phyloP scores from a whole-genome alignment of 192 early-diverging fungal species.

The Coemansia sp. region DNA sequence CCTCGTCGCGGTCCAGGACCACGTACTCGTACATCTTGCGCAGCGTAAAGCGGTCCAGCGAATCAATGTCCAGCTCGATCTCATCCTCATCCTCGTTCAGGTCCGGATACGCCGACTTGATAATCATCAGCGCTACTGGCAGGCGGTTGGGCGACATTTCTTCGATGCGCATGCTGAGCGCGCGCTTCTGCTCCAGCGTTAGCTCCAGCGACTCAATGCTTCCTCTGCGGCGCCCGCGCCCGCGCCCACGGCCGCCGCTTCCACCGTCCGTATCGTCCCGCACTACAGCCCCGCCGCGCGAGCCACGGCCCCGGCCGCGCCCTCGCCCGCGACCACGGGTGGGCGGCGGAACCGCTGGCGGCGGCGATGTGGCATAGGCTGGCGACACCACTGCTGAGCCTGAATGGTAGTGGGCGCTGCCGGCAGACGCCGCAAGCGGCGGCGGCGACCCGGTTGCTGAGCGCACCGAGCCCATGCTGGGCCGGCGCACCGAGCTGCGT shows the following conservation, averaged over 20 bases:
- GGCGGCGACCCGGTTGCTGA: constrained; percentile 45
- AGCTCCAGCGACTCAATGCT: constrained; percentile 56
- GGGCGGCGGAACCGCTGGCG: constrained; percentile 6
- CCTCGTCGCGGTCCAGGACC: constrained; percentile 53
- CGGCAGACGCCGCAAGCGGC: constrained; percentile 28
- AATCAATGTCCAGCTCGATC: constrained; percentile 95
- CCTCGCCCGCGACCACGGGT: constrained; percentile 29
- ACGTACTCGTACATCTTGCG: constrained; percentile 88
- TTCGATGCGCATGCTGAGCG: constrained; percentile 58
- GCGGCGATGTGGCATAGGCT: constrained; percentile 27
- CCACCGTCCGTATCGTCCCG: constrained; percentile 23
- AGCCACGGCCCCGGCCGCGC: constrained; percentile 36
- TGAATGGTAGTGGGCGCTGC: constrained; percentile 16
- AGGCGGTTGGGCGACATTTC: constrained; percentile 34
- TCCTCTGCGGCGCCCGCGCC: constrained; percentile 37
- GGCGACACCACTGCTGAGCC: constrained; percentile 24
- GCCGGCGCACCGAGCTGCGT: constrained; percentile 40
- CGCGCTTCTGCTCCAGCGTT: constrained; percentile 85
- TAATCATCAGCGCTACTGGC: constrained; percentile 47
- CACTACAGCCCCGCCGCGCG: constrained; percentile 34
- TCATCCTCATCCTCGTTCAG: constrained; percentile 70
- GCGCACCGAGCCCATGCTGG: constrained; percentile 48
- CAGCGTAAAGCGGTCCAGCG: constrained; percentile 77
- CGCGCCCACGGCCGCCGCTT: constrained; percentile 22
- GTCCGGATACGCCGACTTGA: constrained; percentile 52